Percentiles rank a stretch among this genome's conserved stretches.
phyloP scores from a whole-genome alignment of 2,329 filamentous ascomycete genomes.

The Chalaropsis ovoidea region DNA sequence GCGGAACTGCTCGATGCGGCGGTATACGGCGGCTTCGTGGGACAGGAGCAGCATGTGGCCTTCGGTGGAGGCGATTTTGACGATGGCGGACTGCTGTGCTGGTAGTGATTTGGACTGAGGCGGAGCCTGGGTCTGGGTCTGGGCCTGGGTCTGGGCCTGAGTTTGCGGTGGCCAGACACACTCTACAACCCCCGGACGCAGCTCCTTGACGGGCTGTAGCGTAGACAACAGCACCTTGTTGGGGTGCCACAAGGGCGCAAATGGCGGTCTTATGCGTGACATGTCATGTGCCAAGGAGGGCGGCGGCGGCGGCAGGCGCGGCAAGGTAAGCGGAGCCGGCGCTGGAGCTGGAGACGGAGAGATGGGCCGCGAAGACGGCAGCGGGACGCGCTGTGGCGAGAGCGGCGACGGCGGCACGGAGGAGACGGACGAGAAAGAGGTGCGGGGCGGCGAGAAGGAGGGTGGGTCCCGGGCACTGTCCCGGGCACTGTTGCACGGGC shows the following conservation, averaged over 20 bases:
- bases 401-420: neutral
- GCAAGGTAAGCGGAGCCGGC: neutral
- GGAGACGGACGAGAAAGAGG: neutral
- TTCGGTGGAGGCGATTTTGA: conserved; percentile 12
- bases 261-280: neutral
- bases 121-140: neutral
- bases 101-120: neutral
- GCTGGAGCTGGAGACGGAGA: too few species aligned
- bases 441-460: neutral
- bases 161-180: neutral
- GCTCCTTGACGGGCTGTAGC: neutral
- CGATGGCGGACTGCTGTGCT: neutral
- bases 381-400: neutral
- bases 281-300: neutral
- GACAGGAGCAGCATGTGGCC: conserved; percentile 9
- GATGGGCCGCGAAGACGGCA: neutral
- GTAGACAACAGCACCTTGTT: neutral
- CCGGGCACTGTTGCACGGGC: neutral
- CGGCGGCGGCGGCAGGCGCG: neutral
- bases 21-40: conserved; percentile 15
- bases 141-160: neutral
- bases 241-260: conserved; percentile 13
- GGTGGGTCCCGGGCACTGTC: neutral
- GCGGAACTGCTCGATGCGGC: neutral
- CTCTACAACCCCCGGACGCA: conserved; percentile 8